Percentiles rank a stretch among this genome's conserved stretches.
These are phyloP conservation scores for Quercus berberidifolia DNA, from an alignment of 306 rosid genomes.

Conservation along the genomic window DNA sequence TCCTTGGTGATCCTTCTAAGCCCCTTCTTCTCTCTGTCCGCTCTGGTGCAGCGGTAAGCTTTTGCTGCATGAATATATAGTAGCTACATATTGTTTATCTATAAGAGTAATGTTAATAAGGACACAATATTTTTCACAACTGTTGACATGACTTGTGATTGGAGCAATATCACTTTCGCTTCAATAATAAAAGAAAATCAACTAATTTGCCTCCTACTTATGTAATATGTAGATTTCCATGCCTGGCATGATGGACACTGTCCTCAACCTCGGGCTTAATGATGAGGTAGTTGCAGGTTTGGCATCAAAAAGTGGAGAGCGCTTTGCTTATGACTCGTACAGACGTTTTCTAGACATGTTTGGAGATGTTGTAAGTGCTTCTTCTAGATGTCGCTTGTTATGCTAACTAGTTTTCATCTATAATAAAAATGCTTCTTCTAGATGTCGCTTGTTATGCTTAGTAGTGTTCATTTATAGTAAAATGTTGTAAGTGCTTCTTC, in stretches of 20 bases:
- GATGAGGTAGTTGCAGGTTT: conserved; percentile 87
- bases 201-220: conserved; percentile 1
- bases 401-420: neutral
- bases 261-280: conserved; percentile 94
- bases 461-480: too few relatives aligned
- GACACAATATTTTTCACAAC: neutral
- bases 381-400: conserved; percentile 1
- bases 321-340: conserved; percentile 90
- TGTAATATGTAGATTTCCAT: conserved; percentile 63
- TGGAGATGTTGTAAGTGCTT: conserved; percentile 83
- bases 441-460: neutral
- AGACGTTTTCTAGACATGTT: conserved; percentile 97
- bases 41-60: conserved; percentile 88
- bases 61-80: neutral
- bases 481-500: conserved; percentile 68
- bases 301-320: conserved; percentile 90
- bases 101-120: too few relatives aligned
- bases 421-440: conserved; percentile 34
- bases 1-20: conserved; percentile 78
- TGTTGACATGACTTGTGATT: too few relatives aligned
- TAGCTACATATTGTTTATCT: neutral
- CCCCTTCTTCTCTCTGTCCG: conserved; percentile 91
- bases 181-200: neutral
- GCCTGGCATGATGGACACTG: conserved; percentile 99
- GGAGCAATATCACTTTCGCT: too few relatives aligned